phyloP scores from a whole-genome alignment of 352 stramenopile species.

The Globisporangium solare region DNA sequence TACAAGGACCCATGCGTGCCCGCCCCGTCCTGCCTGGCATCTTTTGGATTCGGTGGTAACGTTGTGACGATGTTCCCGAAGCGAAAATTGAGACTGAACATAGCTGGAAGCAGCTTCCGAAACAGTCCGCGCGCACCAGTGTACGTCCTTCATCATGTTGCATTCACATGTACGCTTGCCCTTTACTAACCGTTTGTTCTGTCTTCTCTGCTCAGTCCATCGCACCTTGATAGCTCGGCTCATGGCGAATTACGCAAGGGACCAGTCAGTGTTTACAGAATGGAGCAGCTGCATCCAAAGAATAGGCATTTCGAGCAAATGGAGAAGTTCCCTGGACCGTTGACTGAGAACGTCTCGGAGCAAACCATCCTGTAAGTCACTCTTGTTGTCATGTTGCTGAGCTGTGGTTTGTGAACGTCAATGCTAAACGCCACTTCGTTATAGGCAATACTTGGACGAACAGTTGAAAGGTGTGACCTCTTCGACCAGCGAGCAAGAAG shows the following conservation, averaged over 20 bases:
- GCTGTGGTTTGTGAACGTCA: not conserved
- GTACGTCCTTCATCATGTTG: slow-evolving; percentile 28
- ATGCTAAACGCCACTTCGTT: not conserved
- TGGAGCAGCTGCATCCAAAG: slow-evolving; percentile 75
- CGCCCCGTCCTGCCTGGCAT: slow-evolving; percentile 65
- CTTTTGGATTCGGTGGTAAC: slow-evolving; percentile 86
- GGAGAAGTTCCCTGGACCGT: slow-evolving; percentile 69
- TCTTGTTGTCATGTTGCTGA: not conserved
- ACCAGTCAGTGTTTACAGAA: slow-evolving; percentile 71
- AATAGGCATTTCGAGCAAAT: slow-evolving; percentile 67
- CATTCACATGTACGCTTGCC: not conserved
- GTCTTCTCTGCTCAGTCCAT: slow-evolving; percentile 24
- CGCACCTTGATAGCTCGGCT: slow-evolving; percentile 42
- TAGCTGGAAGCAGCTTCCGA: slow-evolving; percentile 42
- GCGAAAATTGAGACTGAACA: slow-evolving; percentile 75
- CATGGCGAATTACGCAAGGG: slow-evolving; percentile 75
- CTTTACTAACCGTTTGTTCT: slow-evolving; percentile 2
- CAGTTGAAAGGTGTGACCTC: slow-evolving; percentile 31
- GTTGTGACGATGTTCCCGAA: slow-evolving; percentile 89
- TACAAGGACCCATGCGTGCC: slow-evolving; percentile 81
- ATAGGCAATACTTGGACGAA: slow-evolving; percentile 54
- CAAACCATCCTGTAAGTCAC: slow-evolving; percentile 48
- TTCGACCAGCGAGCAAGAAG: slow-evolving; percentile 39
- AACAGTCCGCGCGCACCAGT: slow-evolving; percentile 55
- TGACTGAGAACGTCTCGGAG: slow-evolving; percentile 58